Conservation (phyloP, 2,329 filamentous ascomycete species). For the Diaporthe sp. region DNA sequence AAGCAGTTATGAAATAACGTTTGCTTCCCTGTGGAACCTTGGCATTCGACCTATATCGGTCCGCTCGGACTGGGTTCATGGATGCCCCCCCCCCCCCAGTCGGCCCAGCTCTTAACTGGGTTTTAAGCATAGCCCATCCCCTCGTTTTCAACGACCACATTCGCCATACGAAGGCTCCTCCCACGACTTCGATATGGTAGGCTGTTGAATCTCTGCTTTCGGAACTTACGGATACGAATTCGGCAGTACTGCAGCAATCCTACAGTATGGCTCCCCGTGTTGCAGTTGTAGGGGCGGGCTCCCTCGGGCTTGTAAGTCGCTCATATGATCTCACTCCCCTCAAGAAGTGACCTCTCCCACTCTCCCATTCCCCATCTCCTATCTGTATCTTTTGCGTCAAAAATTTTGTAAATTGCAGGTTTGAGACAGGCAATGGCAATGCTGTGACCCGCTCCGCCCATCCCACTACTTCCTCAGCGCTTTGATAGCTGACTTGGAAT, state of each 20-base stretch:
- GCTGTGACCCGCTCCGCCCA: too few species aligned
- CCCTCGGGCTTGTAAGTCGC: constrained; percentile 26
- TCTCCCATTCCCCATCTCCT: too few species aligned
- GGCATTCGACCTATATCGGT: background rate
- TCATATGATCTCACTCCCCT: too few species aligned
- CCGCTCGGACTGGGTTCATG: background rate
- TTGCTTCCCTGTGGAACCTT: background rate
- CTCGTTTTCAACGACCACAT: background rate
- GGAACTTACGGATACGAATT: background rate
- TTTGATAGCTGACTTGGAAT: too few species aligned
- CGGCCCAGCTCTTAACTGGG: background rate
- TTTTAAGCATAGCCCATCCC: background rate
- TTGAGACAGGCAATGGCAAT: too few species aligned
- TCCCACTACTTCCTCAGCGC: too few species aligned
- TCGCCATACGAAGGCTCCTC: too few species aligned
- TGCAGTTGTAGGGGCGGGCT: constrained; percentile 38
- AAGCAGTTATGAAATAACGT: background rate
- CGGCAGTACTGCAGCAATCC: background rate
- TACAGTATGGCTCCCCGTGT: constrained; percentile 27
- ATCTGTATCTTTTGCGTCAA: too few species aligned
- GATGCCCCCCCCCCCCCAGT: background rate
- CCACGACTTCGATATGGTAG: too few species aligned
- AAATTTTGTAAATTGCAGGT: too few species aligned
- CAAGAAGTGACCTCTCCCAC: too few species aligned
- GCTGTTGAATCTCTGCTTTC: background rate